Percentiles rank a stretch among this genome's conserved stretches.
phyloP scores from a whole-genome alignment of 495 filamentous ascomycete genomes.

The Polyplosphaeria fusca region DNA sequence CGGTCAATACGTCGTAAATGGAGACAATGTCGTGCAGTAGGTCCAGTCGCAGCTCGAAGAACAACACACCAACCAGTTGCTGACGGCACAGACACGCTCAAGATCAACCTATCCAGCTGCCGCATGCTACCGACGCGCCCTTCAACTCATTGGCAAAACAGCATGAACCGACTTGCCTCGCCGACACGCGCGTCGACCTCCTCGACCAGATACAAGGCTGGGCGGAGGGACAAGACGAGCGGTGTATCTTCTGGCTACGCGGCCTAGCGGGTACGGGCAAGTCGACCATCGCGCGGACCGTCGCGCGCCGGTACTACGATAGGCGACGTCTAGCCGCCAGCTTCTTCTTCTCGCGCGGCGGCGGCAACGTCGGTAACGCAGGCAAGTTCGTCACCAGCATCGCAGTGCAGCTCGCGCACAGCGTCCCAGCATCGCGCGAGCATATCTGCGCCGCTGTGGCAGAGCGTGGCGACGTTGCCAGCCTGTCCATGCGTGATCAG shows the following conservation, averaged over 20 bases:
- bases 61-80: too few relatives aligned
- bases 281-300: slow-evolving; percentile 22
- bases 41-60: too few relatives aligned
- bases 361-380: slow-evolving; percentile 21
- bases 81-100: too few relatives aligned
- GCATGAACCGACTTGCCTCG: slow-evolving; percentile 28
- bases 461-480: slow-evolving; percentile 4
- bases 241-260: slow-evolving; percentile 42
- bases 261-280: slow-evolving; percentile 32
- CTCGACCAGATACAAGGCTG: slow-evolving; percentile 32
- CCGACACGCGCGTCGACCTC: slow-evolving; percentile 31
- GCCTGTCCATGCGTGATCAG: slow-evolving; percentile 11
- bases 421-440: not conserved
- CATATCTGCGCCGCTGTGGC: slow-evolving; percentile 11
- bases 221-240: slow-evolving; percentile 14
- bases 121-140: slow-evolving; percentile 21
- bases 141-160: slow-evolving; percentile 27
- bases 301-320: slow-evolving; percentile 6
- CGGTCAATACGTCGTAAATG: too few relatives aligned
- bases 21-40: too few relatives aligned
- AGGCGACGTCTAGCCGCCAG: slow-evolving; percentile 28
- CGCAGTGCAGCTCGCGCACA: slow-evolving; percentile 23
- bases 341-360: slow-evolving; percentile 35
- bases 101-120: slow-evolving; percentile 6
- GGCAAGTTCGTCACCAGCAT: slow-evolving; percentile 32